Base-by-base conservation (phyloP, 441 rosid species). In the Erysimum cheiri region DNA sequence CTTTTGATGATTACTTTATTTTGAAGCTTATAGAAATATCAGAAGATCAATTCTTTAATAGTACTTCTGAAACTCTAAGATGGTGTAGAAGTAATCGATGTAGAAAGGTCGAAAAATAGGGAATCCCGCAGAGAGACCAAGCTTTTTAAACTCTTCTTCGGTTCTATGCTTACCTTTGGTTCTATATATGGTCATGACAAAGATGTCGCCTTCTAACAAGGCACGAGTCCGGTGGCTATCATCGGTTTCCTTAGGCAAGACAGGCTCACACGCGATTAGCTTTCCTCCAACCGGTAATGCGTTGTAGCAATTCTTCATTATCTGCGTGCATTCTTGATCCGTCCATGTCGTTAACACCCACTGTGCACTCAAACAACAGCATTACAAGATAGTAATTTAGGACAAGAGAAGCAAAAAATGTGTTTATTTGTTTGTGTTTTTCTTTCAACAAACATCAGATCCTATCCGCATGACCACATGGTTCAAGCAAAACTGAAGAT, bases 261-360 rank as follows among this genome's bases (percentile, higher is more conserved):
- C 89, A 0, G 96, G 94, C 77, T 91, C 98, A 3, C 96, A 90
- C 0, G 90, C 97, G 1, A 93, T 87, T 74, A 93, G 67, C 69
- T 88, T 93, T 29, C 97, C 98, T 32, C 94, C 97, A 0, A 3
- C 70, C 0, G 92, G 97, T 39, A 91, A 85, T 46, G 92, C 85
- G 52, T 93, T 84, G 82, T 74, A 91, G 67, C 97, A 91, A 36
- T 87, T 93, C 67, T 83, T 85, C 88, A 93, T 80, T 59, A 93
- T 91, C 76, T 56, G 31, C 82, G 83, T 91, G 81, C 96, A 89
- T 79, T 91, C 94, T 1, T 86, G 84, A 19, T 93, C 93, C 4
- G 89, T 83, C 94, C 93, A 93, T 6, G 93, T 88, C 8, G 86
- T 77, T 77, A 93, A 77, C 46, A 87, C 57, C 98, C 98, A 93